Evolutionary conservation across 257 asterid species (phyloP), one percentile per base, ranked within the genome.

Genomic region (Gardenia jasminoides): DNA sequence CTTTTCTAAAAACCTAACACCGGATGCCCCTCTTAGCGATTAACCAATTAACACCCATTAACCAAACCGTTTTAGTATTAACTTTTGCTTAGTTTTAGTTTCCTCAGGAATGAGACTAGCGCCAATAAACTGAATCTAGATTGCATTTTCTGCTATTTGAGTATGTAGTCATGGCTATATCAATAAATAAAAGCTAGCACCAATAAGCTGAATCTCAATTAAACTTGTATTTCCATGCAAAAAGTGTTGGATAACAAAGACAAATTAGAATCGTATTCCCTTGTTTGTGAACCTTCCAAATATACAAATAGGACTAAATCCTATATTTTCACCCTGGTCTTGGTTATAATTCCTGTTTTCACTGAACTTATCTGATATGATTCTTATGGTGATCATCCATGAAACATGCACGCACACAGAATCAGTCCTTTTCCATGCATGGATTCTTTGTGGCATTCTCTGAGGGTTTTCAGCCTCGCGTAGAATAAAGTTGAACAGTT

Each of bases 401-500:
- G 8, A 36, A 46, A 64, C 65, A 76, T 76, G 41, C 62, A 46
- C 64, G 61, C 30, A 73, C 2, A 54, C 20, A 33, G 67, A 52
- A 50, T 54, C 31, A 31, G 64, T 52, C 64, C 12, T 1, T 59
- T 26, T 36, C 11, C 50, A 43, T 61, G 65, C 48, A 76, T 30
- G 72, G 73, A 20, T 48, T 31, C n/a, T 64, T 22, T 22, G 30
- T 76, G n/a, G 48, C 64, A 31, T 10, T 20, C 65, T 2, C 10
- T 7, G 30, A 52, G 24, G 47, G 28, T 48, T 65, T 76, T 59
- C 46, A 47, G 78, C 54, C 78, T 74, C 78, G 56, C 43, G 15
- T 74, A 8, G 0, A 31, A 50, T 62, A 48, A 30, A 17, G 76
- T 22, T 24, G 30, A 72, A 31, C 76, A 52, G 76, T 75, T 75